Percentiles rank a stretch among this genome's conserved stretches.
These are phyloP conservation scores for Fraxinus sp. DNA, from an alignment of 305 asterid species.

Conservation along the genomic window DNA sequence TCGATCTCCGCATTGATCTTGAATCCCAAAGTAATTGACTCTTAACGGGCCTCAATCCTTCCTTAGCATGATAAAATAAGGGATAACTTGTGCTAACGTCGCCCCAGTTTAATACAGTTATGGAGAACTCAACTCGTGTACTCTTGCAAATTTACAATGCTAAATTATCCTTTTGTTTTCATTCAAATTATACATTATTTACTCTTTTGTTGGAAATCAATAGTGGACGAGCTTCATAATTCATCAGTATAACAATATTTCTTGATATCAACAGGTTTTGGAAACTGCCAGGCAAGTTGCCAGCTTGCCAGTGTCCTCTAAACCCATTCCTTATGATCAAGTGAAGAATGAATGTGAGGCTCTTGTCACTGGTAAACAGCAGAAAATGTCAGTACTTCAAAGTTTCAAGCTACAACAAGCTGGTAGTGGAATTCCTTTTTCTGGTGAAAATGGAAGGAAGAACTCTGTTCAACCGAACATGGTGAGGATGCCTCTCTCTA, in stretches of 20 bases:
- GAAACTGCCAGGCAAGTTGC: conserved; percentile 55
- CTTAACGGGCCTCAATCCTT: not conserved
- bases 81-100: not conserved
- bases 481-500: conserved; percentile 28
- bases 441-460: conserved; percentile 28
- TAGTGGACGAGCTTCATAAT: not conserved
- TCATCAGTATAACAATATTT: not conserved
- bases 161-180: not conserved
- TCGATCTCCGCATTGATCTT: not conserved
- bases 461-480: conserved; percentile 16
- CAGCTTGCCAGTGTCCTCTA: conserved; percentile 44
- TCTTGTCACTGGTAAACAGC: conserved; percentile 49
- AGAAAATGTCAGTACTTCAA: conserved; percentile 46
- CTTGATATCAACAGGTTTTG: conserved; percentile 34
- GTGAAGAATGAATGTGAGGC: conserved; percentile 54
- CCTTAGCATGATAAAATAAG: not conserved
- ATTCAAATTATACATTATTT: not conserved
- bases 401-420: conserved; percentile 51
- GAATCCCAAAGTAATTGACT: not conserved
- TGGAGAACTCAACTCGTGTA: not conserved
- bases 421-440: not conserved
- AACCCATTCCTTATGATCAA: conserved; percentile 49
- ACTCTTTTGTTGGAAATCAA: not conserved
- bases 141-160: not conserved
- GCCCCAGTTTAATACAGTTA: not conserved